Percentiles rank a stretch among this genome's conserved stretches.
Evolutionary conservation across 495 filamentous ascomycete species (phyloP).

Genomic region (Astrothelium macrocarpum): DNA sequence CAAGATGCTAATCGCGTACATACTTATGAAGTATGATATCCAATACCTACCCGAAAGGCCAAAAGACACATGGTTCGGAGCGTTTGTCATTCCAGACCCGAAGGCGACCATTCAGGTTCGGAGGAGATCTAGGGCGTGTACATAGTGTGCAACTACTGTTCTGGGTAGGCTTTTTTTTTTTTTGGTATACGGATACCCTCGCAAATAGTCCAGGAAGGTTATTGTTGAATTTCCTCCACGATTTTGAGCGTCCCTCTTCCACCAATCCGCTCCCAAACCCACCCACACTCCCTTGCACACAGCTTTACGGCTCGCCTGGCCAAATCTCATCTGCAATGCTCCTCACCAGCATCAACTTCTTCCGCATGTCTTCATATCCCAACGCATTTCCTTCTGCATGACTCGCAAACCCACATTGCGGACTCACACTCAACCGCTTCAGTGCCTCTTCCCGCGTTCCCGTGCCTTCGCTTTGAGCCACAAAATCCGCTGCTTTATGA

Average conservation of each 20-base stretch:
- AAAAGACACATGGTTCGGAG: neutral
- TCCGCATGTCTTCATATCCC: conserved; percentile 49
- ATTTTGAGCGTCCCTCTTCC: neutral
- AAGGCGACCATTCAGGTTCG: neutral
- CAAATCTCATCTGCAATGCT: conserved; percentile 43
- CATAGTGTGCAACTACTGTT: too few relatives aligned
- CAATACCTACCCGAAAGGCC: conserved; percentile 25
- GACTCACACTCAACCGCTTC: conserved; percentile 52
- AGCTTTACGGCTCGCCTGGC: conserved; percentile 31
- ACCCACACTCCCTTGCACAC: too few relatives aligned
- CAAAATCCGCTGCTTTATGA: conserved; percentile 49
- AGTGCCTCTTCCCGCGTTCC: conserved; percentile 40
- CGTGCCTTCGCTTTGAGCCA: conserved; percentile 40
- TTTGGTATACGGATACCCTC: neutral
- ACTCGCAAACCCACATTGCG: conserved; percentile 60
- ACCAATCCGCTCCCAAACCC: neutral
- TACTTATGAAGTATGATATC: conserved; percentile 35
- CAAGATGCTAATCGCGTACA: conserved; percentile 36
- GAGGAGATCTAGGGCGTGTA: neutral
- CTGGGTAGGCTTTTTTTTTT: neutral
- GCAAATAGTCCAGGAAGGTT: neutral
- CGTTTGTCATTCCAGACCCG: neutral
- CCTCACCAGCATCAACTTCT: conserved; percentile 41
- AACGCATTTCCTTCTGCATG: conserved; percentile 55
- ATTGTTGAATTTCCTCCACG: neutral